Conservation (phyloP, 2,329 filamentous ascomycete genomes). For the Stemphylium vesicarium region DNA sequence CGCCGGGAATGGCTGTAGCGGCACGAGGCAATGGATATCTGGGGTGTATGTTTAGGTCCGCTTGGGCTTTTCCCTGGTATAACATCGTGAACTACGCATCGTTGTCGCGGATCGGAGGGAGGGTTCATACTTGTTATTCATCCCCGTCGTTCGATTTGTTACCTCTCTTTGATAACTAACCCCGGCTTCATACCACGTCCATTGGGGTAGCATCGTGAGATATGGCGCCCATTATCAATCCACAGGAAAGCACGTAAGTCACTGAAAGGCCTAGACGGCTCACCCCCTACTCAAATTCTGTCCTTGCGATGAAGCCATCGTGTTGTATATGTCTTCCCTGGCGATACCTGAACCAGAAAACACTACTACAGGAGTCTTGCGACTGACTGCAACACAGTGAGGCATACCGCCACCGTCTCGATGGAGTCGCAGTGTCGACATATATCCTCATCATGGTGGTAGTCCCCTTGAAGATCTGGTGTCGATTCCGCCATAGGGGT, state of each 20-base stretch:
- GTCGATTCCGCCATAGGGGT: constrained; percentile 26
- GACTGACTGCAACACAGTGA: constrained; percentile 4
- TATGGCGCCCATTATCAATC: constrained; percentile 12
- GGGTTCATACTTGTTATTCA: neutral
- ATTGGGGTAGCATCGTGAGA: neutral
- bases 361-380: neutral
- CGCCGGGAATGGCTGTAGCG: constrained; percentile 8
- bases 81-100: neutral
- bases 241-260: constrained; percentile 21
- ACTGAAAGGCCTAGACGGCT: neutral
- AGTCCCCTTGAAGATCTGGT: constrained; percentile 33
- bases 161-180: neutral
- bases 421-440: constrained; percentile 29
- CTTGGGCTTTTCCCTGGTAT: neutral
- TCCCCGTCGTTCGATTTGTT: neutral
- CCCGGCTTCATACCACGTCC: neutral
- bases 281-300: neutral
- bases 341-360: constrained; percentile 5
- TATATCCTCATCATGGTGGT: constrained; percentile 30
- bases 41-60: constrained; percentile 1
- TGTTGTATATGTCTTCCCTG: neutral
- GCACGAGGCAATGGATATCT: constrained; percentile 5
- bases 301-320: neutral
- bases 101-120: constrained; percentile 1
- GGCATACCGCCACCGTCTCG: constrained; percentile 23